phyloP scores from a whole-genome alignment of 2,329 filamentous ascomycete genomes.

The Catunica adiposa region DNA sequence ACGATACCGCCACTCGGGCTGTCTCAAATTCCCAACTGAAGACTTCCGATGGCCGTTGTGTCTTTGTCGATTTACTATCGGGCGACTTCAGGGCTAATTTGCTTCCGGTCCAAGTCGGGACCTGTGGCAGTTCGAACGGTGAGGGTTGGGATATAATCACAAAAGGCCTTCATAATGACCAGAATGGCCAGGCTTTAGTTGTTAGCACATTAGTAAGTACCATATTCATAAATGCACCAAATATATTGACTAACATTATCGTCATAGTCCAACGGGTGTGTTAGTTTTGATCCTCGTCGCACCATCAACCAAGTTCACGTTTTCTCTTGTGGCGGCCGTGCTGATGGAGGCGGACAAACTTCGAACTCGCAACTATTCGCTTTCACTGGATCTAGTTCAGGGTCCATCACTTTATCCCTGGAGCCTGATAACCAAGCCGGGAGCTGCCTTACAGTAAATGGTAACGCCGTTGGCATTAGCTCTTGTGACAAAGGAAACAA shows the following conservation, averaged over 20 bases:
- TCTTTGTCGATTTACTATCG: constrained; percentile 30
- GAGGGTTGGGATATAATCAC: constrained; percentile 34
- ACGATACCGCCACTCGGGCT: constrained; percentile 27
- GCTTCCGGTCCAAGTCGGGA: constrained; percentile 28
- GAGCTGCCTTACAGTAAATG: constrained; percentile 31
- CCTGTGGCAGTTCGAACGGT: constrained; percentile 25
- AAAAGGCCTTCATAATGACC: constrained; percentile 34
- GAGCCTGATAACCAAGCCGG: constrained; percentile 27
- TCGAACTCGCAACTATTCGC: constrained; percentile 36
- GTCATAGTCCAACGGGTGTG: constrained; percentile 31
- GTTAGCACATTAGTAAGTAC: constrained; percentile 33
- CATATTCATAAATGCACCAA: not conserved
- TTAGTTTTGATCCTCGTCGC: constrained; percentile 40
- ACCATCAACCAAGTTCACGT: constrained; percentile 34
- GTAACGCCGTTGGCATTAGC: constrained; percentile 27
- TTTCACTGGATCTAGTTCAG: constrained; percentile 25
- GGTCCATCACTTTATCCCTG: constrained; percentile 26
- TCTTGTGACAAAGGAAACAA: constrained; percentile 25
- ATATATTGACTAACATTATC: not conserved
- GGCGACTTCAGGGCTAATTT: constrained; percentile 33
- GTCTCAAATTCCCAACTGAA: constrained; percentile 29
- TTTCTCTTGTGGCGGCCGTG: constrained; percentile 42
- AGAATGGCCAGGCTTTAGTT: constrained; percentile 29
- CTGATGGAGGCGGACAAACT: constrained; percentile 34
- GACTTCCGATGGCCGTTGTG: constrained; percentile 28